Evolutionary conservation across 192 early-diverging fungal species (phyloP).

Genomic region (Gryganskiella cystojenkinii): DNA sequence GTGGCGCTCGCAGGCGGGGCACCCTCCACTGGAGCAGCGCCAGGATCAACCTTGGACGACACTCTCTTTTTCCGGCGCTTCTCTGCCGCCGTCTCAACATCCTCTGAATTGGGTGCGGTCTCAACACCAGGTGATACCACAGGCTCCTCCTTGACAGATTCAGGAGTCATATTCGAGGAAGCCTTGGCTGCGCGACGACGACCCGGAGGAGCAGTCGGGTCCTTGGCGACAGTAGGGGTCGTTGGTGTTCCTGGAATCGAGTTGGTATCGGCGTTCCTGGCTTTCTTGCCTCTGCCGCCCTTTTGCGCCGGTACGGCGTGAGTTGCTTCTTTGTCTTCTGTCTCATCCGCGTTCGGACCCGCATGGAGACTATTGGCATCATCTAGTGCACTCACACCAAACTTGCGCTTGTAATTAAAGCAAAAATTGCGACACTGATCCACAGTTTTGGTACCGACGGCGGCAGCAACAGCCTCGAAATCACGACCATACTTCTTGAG

Average conservation of each 20-base stretch:
- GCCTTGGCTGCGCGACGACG: constrained; percentile 19
- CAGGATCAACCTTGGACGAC: constrained; percentile 30
- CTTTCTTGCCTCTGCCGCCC: constrained; percentile 16
- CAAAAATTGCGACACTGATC: constrained; percentile 85
- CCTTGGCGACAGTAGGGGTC: constrained; percentile 1
- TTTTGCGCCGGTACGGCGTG: background rate
- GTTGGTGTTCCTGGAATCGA: constrained; percentile 16
- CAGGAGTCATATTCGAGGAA: background rate
- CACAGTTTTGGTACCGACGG: constrained; percentile 81
- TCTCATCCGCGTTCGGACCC: background rate
- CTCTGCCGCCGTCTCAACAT: constrained; percentile 2
- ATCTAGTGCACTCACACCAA: constrained; percentile 63
- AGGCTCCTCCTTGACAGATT: constrained; percentile 15
- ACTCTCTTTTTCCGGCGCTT: constrained; percentile 26
- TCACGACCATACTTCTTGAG: constrained; percentile 74
- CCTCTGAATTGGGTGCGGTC: constrained; percentile 3
- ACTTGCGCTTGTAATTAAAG: constrained; percentile 78
- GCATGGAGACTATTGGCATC: constrained; percentile 42
- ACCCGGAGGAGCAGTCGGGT: background rate
- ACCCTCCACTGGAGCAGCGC: background rate
- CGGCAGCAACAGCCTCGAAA: constrained; percentile 74
- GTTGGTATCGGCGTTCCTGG: background rate
- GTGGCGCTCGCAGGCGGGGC: constrained; percentile 10
- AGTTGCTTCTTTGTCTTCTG: constrained; percentile 22
- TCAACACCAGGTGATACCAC: background rate